phyloP scores from a whole-genome alignment of 768 basidiomycete genomes.

The Gyrodon lividus region DNA sequence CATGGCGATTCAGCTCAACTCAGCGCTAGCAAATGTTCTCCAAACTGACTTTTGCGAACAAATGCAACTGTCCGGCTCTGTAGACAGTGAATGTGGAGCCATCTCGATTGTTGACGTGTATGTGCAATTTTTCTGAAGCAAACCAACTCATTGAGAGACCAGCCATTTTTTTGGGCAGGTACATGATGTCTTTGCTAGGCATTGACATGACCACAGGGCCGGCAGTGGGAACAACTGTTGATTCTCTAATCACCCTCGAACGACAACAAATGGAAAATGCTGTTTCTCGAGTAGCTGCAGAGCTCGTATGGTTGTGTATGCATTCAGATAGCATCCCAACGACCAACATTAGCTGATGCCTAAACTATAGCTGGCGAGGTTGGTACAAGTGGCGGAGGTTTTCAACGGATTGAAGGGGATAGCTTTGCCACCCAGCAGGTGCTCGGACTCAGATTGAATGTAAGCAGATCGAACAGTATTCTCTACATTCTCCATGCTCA shows the following conservation, averaged over 20 bases:
- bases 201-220: background rate
- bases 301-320: slow-evolving; percentile 10
- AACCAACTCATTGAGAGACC: background rate
- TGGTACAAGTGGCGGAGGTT: background rate
- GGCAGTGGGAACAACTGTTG: background rate
- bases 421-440: background rate
- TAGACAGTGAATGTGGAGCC: background rate
- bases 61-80: background rate
- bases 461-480: background rate
- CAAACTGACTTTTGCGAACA: background rate
- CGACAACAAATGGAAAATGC: slow-evolving; percentile 1
- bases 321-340: background rate
- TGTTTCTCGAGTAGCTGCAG: background rate
- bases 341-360: too few relatives aligned
- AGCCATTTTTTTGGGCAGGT: background rate
- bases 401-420: background rate
- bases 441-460: background rate
- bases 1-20: too few relatives aligned
- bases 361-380: background rate
- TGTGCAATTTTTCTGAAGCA: background rate
- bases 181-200: slow-evolving; percentile 1
- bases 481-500: background rate
- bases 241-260: background rate
- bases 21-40: background rate
- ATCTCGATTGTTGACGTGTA: slow-evolving; percentile 1